Percentiles rank a stretch among this genome's conserved stretches.
These are phyloP conservation scores for Neopestalotiopsis sp. DNA, from an alignment of 2,329 filamentous ascomycete species.

Conservation along the genomic window DNA sequence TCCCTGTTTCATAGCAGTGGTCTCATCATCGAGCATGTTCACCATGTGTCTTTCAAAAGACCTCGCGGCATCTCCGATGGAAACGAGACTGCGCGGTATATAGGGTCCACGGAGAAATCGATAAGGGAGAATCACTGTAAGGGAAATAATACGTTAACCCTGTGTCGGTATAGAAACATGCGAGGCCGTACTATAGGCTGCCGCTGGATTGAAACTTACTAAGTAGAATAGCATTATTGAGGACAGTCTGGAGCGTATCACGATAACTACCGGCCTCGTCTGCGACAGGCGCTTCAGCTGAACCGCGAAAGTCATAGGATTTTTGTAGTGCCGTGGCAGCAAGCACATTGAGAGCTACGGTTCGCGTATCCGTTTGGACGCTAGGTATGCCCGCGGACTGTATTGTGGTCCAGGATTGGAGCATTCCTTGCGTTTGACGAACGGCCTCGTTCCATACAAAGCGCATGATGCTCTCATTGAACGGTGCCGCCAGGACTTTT, in stretches of 20 bases:
- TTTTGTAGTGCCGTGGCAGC: conserved; percentile 30
- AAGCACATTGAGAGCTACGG: conserved; percentile 35
- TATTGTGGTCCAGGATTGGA: conserved; percentile 25
- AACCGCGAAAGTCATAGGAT: conserved; percentile 29
- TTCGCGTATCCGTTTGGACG: conserved; percentile 26
- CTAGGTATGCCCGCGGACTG: conserved; percentile 19
- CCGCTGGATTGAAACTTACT: background rate
- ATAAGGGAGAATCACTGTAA: background rate
- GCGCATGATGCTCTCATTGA: conserved; percentile 35
- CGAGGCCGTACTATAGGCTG: no score
- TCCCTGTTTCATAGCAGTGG: conserved; percentile 19
- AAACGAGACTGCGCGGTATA: conserved; percentile 22
- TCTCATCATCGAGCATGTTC: conserved; percentile 31
- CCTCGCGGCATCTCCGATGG: background rate
- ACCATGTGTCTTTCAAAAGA: conserved; percentile 28
- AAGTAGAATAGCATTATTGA: conserved; percentile 30
- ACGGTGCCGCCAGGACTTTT: conserved; percentile 31
- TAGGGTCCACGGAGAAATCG: conserved; percentile 21
- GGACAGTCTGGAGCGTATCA: conserved; percentile 31
- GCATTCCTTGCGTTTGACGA: conserved; percentile 29
- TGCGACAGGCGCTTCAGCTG: background rate
- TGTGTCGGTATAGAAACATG: no score
- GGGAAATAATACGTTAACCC: background rate
- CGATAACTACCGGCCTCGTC: conserved; percentile 25
- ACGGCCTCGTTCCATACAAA: conserved; percentile 35